Evolutionary conservation across 352 stramenopile genomes (phyloP).

Genomic region (Pythium rhizo-oryzae): DNA sequence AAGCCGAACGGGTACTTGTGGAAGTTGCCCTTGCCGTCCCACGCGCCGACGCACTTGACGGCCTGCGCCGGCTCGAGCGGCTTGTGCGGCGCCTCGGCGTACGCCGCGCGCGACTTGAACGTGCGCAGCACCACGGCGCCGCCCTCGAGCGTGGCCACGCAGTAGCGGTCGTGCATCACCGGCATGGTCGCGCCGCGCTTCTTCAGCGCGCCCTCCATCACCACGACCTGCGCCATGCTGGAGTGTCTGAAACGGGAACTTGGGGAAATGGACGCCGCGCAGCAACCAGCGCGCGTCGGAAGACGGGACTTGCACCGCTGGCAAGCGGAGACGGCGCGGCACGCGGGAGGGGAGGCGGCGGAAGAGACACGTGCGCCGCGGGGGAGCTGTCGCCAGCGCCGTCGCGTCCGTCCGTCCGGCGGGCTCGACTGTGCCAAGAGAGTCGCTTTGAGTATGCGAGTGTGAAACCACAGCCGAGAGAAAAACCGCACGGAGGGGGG

Average conservation of each 20-base stretch:
- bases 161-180: constrained; percentile 85
- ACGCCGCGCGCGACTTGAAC: constrained; percentile 62
- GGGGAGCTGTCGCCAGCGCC: too few relatives aligned
- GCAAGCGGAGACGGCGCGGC: constrained; percentile 2
- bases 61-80: constrained; percentile 50
- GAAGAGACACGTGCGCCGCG: background rate
- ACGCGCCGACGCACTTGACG: constrained; percentile 76
- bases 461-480: background rate
- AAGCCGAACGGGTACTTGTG: constrained; percentile 76
- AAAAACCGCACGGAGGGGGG: background rate
- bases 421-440: too few relatives aligned
- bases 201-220: constrained; percentile 76
- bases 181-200: constrained; percentile 70
- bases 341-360: background rate
- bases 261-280: background rate
- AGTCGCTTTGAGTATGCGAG: background rate
- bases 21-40: constrained; percentile 78
- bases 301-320: background rate
- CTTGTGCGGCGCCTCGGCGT: constrained; percentile 48
- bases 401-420: background rate
- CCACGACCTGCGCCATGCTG: constrained; percentile 17
- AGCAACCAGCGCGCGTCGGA: background rate
- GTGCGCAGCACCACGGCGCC: constrained; percentile 72
- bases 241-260: background rate
- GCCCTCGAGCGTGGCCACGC: constrained; percentile 67